These are phyloP conservation scores for Solanum paucissectum DNA, from an alignment of 257 asterid species.

Conservation along the genomic window DNA sequence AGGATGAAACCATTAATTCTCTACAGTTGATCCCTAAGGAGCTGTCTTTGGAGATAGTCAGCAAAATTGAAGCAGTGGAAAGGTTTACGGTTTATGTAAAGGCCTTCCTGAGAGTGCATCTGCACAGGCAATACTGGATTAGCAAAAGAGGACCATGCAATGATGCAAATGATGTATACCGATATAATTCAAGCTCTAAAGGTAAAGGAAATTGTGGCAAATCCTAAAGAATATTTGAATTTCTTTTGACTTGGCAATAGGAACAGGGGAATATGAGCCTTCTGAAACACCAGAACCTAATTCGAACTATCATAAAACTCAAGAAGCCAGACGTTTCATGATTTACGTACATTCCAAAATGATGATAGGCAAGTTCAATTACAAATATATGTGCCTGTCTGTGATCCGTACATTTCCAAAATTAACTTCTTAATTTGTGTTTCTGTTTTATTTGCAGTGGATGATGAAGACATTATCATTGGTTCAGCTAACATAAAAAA, in stretches of 20 bases:
- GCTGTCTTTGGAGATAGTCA: not conserved
- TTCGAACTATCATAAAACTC: not conserved
- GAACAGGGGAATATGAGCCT: constrained; percentile 2
- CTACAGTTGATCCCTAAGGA: constrained; percentile 1
- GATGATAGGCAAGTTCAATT: constrained; percentile 3
- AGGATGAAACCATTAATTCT: not conserved
- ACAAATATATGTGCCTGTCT: not conserved
- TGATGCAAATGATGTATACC: not conserved
- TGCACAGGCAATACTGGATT: not conserved
- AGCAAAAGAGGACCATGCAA: constrained; percentile 3
- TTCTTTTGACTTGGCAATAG: constrained; percentile 7
- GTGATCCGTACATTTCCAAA: not conserved
- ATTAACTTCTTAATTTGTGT: not conserved
- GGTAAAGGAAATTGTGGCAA: not conserved
- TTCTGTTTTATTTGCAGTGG: not conserved
- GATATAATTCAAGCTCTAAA: constrained; percentile 1
- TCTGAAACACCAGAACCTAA: not conserved
- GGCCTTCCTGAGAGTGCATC: not conserved
- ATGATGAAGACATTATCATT: not conserved
- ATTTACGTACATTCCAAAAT: constrained; percentile 6
- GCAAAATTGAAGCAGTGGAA: not conserved
- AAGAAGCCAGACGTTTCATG: constrained; percentile 6
- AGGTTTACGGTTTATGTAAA: not conserved
- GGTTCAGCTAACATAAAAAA: not conserved
- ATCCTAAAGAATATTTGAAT: not conserved